A percentile compares a stretch with the other conserved stretches of the same genome.
Evolutionary conservation across 176 grass and related monocot genomes (phyloP).

Genomic region (Eremochloa ophiuroides): DNA sequence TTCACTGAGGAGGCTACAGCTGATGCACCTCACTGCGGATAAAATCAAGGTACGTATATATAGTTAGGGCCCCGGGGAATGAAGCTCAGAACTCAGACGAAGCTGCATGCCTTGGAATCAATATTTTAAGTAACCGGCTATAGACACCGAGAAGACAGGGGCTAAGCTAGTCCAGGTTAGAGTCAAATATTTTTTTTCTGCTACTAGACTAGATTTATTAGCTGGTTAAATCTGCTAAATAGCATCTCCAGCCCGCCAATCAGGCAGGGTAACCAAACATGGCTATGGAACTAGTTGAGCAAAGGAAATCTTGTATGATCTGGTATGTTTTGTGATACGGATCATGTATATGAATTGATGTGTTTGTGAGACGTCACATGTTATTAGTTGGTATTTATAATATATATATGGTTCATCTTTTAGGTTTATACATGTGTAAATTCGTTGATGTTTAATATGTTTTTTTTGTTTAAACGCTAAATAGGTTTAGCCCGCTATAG

Average conservation of each 20-base stretch:
- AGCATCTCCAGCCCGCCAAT: neutral
- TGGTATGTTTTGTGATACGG: neutral
- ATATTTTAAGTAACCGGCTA: neutral
- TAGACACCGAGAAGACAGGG: no score
- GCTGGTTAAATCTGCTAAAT: neutral
- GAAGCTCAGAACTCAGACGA: no score
- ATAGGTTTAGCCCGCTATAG: neutral
- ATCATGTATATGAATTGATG: neutral
- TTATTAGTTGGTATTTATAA: neutral
- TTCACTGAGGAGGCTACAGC: conserved; percentile 54
- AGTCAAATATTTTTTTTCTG: neutral
- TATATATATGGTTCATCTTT: neutral
- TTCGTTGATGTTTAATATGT: neutral
- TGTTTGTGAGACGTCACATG: neutral
- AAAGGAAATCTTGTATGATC: neutral
- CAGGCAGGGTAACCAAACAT: neutral
- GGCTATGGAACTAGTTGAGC: neutral
- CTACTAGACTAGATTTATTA: neutral
- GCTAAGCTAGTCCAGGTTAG: neutral
- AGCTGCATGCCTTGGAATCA: neutral
- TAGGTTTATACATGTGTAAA: neutral
- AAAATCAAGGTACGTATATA: conserved; percentile 35
- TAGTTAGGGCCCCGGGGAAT: neutral
- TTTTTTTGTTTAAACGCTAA: neutral
- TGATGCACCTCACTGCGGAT: conserved; percentile 52